Base-by-base conservation (phyloP, 805 yeast species). In the Cephaloascus albidus region DNA sequence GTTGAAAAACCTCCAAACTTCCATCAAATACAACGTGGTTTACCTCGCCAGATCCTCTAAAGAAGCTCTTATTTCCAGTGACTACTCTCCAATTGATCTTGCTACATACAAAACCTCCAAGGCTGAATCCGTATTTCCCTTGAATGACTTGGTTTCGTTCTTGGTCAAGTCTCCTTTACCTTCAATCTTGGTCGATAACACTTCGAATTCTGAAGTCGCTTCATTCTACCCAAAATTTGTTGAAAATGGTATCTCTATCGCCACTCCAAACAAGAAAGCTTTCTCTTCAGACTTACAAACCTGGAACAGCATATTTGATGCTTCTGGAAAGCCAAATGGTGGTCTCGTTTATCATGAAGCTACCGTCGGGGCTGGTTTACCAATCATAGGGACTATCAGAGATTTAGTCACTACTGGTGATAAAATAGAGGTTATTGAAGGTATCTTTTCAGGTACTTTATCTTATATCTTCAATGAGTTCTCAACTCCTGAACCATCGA, bases 231-330 rank as follows among this genome's bases (percentile, higher is more conserved):
- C 95, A 35, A 60, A 68, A 32, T 79, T 93, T 52, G 68, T 90
- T 45, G 60, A 72, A 48, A 74, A 70, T 43, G 95, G 96, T 31
- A 79, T 93, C 47, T 87, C 96, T 35, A 78, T 93, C 52, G 98
- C 97, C 16, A 93, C 99, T 35, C 99, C 99, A 49, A 93, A 93
- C 73, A 93, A 93, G 65, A 93, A 93, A 72, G 99, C 95, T 0
- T 93, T 93, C 56, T 88, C 97, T 8, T 72, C 88, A 34, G 82
- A 77, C 40, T 62, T 84, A 45, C 59, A 66, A 18, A 63, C 80
- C 10, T 93, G 97, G 97, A 74, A 85, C 41, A 70, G 73, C 38
- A 77, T 93, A 40, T 85, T 85, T 52, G 61, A 62, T 38, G 73
- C 83, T 28, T 71, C 68, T 31, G 62, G 66, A 32, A 70, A 74